Base-by-base conservation (phyloP, 192 early-diverging fungal genomes). In the Backusella macrospora region DNA sequence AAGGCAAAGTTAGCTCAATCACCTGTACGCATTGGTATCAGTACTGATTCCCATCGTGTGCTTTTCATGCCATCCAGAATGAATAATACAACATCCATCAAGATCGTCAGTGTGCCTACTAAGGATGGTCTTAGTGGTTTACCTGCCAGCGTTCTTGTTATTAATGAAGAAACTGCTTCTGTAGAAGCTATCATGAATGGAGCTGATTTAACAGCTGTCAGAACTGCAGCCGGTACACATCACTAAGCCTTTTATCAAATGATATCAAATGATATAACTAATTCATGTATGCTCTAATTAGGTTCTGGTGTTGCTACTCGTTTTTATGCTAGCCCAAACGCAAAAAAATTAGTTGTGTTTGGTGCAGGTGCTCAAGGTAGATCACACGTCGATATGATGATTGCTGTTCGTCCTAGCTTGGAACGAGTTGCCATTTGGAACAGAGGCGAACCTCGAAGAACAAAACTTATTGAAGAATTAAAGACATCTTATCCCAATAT, bases 51-150 rank as follows among this genome's bases (percentile, higher is more conserved):
- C 15, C 84, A 85, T 67, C 42, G 73, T 12, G 81, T 83, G 3
- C 68, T 87, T 5, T 80, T 82, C 78, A 87, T 87, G 86, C 86
- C 86, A 8, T 80, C 83, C 15, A 76, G 86, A 14, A 76, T 87
- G 43, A 63, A 85, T 55, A 68, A 74, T 7, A 75, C 78, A 16
- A 81, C 86, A 0, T 75, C 77, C 26, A 74, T 87, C 66, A 87
- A 87, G 47, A 68, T 87, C 5, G 86, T 87, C 13, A 82, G 83
- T 63, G 76, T 81, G 0, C 86, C 86, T 13, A 79, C 75, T 10
- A 76, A 65, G 5, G 80, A 84, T 29, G 76, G 80, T 13, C 78
- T 80, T 52, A 68, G 73, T 4, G 86, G 86, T 14, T 62, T 87
- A 3, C 86, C 86, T 3, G 80, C 82, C 0, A 78, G 72, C 29